These are phyloP conservation scores for Penicillium sp. DNA, from an alignment of 2,329 filamentous ascomycete genomes.

Conservation along the genomic window DNA sequence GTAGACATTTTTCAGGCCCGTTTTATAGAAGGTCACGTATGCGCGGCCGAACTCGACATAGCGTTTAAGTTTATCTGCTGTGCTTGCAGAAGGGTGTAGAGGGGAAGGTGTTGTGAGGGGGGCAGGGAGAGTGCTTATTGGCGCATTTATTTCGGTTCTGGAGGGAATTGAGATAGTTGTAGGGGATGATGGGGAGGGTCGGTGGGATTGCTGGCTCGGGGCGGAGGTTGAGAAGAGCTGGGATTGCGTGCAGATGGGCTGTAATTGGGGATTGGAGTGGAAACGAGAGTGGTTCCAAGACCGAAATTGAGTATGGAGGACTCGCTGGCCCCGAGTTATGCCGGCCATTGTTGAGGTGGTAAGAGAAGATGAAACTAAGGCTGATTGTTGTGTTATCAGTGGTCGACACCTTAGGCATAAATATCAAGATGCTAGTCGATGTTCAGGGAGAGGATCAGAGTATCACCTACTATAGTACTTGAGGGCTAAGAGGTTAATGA, in stretches of 20 bases:
- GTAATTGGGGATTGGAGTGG: not conserved
- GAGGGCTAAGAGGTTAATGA: not conserved
- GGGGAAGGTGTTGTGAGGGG: slow-evolving; percentile 62
- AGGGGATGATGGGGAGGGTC: slow-evolving; percentile 10
- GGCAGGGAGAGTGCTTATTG: slow-evolving; percentile 69
- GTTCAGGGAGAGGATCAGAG: not conserved
- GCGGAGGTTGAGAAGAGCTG: slow-evolving; percentile 20
- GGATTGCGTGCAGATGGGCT: not conserved
- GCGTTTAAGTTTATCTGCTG: slow-evolving; percentile 36
- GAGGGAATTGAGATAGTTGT: slow-evolving; percentile 10
- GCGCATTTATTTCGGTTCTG: slow-evolving; percentile 61
- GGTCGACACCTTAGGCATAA: slow-evolving; percentile 8
- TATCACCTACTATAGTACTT: not conserved
- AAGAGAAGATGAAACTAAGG: not conserved
- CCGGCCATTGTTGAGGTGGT: slow-evolving; percentile 13
- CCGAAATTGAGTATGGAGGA: slow-evolving; percentile 5
- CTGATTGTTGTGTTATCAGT: not conserved
- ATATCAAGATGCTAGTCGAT: not conserved
- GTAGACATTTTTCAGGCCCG: slow-evolving; percentile 72
- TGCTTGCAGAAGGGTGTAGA: slow-evolving; percentile 42
- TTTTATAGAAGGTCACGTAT: slow-evolving; percentile 84
- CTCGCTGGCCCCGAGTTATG: slow-evolving; percentile 5
- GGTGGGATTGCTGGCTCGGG: slow-evolving; percentile 6
- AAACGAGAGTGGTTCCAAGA: not conserved
- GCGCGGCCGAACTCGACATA: slow-evolving; percentile 62